Base-by-base conservation (phyloP, 2,329 filamentous ascomycete genomes). In the Fonsecaea pedrosoi region DNA sequence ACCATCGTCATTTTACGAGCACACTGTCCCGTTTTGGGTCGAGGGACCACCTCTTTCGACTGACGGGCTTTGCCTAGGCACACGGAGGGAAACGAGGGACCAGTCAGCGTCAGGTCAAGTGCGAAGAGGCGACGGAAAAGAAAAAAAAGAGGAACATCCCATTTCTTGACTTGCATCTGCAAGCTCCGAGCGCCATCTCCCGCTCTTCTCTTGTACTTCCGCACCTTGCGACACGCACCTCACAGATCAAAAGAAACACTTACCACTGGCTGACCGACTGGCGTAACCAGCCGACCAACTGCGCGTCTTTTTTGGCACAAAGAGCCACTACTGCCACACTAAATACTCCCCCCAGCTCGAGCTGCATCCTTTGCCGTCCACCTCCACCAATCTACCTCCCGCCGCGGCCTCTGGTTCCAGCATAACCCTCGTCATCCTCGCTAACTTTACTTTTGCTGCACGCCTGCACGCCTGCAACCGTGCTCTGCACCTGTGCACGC, bases 391-490 rank as follows among this genome's bases (percentile, higher is more conserved):
- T 54, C 42, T 66, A 62, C 54, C 63, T 62, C 45, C 61, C 59
- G 59, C 62, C 63, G 62, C 63, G 32, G 62, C 59, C 58, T 65
- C 58, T 68, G 59, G 59, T 54, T 61, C 59, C 59, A 61, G 59
- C 59, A 61, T 61, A 48, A 64, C 57, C 67, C 67, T 66, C 68
- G 68, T 70, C 68, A 67, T 68, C 64, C 62, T 68, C 63, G 63
- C 68, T 68, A 55, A 56, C 60, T 61, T 61, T 62, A 68, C 66
- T 50, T 50, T 50, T 64, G 64, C 68, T 70, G 68, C 68, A 70
- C 61, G 65, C 64, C 65, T 66, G 64, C 63, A 63, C 25, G 25
- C 25, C 25, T 25, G 25, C 25, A 25, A 64, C 58, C 58, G 45
- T 61, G 58, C 58, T 53, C 58, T 60, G 45, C 45, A 54, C 58